Evolutionary conservation across 495 filamentous ascomycete genomes (phyloP).

Genomic region (Trichoderma asperelloides): DNA sequence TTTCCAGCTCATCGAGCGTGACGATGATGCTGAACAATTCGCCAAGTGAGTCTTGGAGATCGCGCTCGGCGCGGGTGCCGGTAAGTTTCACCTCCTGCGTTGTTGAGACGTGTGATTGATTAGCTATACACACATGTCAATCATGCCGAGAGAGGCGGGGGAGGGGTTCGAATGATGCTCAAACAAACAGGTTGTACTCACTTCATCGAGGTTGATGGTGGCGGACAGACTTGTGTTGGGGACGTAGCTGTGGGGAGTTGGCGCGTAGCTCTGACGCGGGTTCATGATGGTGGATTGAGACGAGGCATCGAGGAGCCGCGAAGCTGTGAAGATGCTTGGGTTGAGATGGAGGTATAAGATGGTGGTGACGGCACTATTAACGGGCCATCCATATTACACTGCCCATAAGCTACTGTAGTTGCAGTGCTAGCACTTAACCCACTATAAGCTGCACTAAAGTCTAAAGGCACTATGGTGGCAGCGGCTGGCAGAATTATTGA

Average conservation of each 20-base stretch:
- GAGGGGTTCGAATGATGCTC: neutral
- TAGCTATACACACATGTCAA: neutral
- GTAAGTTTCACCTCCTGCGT: conserved; percentile 83
- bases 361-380: neutral
- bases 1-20: conserved; percentile 90
- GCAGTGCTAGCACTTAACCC: neutral
- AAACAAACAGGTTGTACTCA: conserved; percentile 29
- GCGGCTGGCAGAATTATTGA: conserved; percentile 11
- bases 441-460: neutral
- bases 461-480: neutral
- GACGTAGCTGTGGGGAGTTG: conserved; percentile 83
- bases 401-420: neutral
- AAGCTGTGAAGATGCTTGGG: neutral
- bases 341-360: neutral
- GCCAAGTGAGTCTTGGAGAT: conserved; percentile 90
- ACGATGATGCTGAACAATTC: conserved; percentile 97
- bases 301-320: conserved; percentile 18
- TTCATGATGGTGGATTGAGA: conserved; percentile 24
- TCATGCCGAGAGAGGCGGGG: neutral
- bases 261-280: conserved; percentile 61
- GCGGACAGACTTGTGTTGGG: conserved; percentile 69
- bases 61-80: conserved; percentile 74
- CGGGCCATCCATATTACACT: neutral
- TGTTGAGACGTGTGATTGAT: neutral
- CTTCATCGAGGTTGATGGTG: conserved; percentile 89